Base-by-base conservation (phyloP, 176 grass and related monocot species). In the Eremochloa ophiuroides region DNA sequence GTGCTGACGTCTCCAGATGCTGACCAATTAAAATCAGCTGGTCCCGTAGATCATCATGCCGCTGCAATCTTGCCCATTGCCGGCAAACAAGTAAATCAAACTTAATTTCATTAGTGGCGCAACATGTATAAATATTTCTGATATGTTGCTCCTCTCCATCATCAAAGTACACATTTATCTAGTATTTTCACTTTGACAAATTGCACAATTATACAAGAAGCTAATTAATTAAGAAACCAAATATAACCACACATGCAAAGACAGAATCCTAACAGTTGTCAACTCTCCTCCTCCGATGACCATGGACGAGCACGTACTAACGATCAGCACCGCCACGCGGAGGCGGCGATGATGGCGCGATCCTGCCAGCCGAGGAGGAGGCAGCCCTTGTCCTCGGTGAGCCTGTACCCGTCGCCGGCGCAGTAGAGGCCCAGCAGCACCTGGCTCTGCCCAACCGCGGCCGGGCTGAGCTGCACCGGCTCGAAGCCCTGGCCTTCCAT, bases 361-460 rank as follows among this genome's bases (percentile, higher is more conserved):
- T 84, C 89, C 69, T 98, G 95, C 95, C 92, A 98, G 1, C 95
- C 95, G 53, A 98, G 95, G 20, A 89, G 85, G 59, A 94, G 80
- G 77, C 95, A 94, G 0, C 95, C 95, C 8, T 77, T 85, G 70
- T 85, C 88, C 78, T 93, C 92, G 13, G 88, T 91, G 20, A 94
- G 92, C 55, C 88, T 62, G 86, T 98, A 98, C 1, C 95, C 92
- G 23, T 98, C 95, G 14, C 87, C 92, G 43, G 90, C 91, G 65
- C 82, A 85, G 13, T 94, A 94, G 27, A 98, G 95, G 1, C 88
- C 88, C 10, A 98, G 75, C 9, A 98, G 73, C 23, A 98, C 91
- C 70, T 93, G 93, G 27, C 92, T 91, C 83, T 98, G 95, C 33
- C 88, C 87, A 42, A 93, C 86, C 64, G 95, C 95, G 40, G 91